These are phyloP conservation scores for Grigorovia humatica DNA, from an alignment of 805 yeast species.

Conservation along the genomic window DNA sequence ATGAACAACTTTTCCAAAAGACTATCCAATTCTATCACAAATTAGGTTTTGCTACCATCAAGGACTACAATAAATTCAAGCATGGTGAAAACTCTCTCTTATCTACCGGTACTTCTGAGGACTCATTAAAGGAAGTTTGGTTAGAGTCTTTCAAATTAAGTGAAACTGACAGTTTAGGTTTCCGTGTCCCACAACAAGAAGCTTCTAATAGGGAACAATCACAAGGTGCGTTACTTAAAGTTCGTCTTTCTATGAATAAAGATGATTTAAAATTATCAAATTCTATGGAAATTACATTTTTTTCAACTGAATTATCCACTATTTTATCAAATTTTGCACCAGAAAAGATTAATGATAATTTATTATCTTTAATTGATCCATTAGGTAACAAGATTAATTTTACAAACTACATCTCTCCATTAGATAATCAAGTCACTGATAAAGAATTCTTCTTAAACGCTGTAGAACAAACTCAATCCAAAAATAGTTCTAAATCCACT, in stretches of 20 bases:
- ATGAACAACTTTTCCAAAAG: conserved; percentile 35
- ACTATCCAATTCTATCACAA: conserved; percentile 46
- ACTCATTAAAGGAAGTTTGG: conserved; percentile 65
- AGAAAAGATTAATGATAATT: conserved; percentile 17
- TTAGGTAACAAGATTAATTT: conserved; percentile 51
- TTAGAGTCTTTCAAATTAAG: conserved; percentile 55
- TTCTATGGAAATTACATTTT: conserved; percentile 30
- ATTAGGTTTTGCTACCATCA: conserved; percentile 52
- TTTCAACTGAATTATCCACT: conserved; percentile 31
- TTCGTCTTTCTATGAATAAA: conserved; percentile 34
- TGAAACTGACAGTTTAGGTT: conserved; percentile 51
- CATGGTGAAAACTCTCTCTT: conserved; percentile 22
- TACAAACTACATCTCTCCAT: conserved; percentile 36
- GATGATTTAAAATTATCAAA: conserved; percentile 8
- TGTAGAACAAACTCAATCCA: conserved; percentile 6
- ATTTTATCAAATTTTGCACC: conserved; percentile 17
- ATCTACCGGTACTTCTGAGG: conserved; percentile 49
- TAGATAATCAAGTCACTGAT: conserved; percentile 21
- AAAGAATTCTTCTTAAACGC: conserved; percentile 17
- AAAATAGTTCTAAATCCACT: conserved; percentile 9
- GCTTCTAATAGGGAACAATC: conserved; percentile 30
- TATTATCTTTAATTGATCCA: conserved; percentile 42
- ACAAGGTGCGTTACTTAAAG: conserved; percentile 39
- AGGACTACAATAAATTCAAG: conserved; percentile 47
- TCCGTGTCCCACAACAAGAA: conserved; percentile 43